Percentiles rank a stretch among this genome's conserved stretches.
phyloP scores from a whole-genome alignment of 2,329 filamentous ascomycete species.

The Penicillium hesseltinei region DNA sequence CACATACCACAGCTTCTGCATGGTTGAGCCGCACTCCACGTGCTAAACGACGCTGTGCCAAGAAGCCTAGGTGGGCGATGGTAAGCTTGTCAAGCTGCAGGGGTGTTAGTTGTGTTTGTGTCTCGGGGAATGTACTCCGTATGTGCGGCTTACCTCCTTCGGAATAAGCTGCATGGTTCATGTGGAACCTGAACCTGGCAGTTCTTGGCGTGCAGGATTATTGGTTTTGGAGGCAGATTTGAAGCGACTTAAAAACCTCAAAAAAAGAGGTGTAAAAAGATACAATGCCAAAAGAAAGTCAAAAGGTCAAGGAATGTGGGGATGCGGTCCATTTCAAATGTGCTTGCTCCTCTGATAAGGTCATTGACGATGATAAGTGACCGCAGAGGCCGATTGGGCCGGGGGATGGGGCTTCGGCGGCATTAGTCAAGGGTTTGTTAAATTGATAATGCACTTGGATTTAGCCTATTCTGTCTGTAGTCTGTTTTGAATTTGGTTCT shows the following conservation, averaged over 20 bases:
- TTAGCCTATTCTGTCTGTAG: background rate
- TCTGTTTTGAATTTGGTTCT: background rate
- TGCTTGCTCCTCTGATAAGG: slow-evolving; percentile 13
- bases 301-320: slow-evolving; percentile 19
- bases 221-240: background rate
- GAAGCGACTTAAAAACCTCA: background rate
- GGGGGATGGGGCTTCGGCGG: slow-evolving; percentile 9
- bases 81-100: slow-evolving; percentile 88
- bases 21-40: slow-evolving; percentile 87
- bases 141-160: slow-evolving; percentile 43
- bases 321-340: slow-evolving; percentile 14
- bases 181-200: slow-evolving; percentile 21
- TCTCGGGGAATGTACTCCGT: background rate
- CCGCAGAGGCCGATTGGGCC: slow-evolving; percentile 23
- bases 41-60: slow-evolving; percentile 84
- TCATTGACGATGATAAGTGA: slow-evolving; percentile 18
- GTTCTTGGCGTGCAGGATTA: slow-evolving; percentile 19
- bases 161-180: slow-evolving; percentile 47
- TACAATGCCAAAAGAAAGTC: background rate
- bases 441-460: slow-evolving; percentile 5
- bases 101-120: slow-evolving; percentile 4
- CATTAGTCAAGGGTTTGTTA: slow-evolving; percentile 24
- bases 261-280: background rate
- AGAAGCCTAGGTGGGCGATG: slow-evolving; percentile 81
- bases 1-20: slow-evolving; percentile 72